phyloP scores from a whole-genome alignment of 495 filamentous ascomycete species.

The Emericellopsis terricola region DNA sequence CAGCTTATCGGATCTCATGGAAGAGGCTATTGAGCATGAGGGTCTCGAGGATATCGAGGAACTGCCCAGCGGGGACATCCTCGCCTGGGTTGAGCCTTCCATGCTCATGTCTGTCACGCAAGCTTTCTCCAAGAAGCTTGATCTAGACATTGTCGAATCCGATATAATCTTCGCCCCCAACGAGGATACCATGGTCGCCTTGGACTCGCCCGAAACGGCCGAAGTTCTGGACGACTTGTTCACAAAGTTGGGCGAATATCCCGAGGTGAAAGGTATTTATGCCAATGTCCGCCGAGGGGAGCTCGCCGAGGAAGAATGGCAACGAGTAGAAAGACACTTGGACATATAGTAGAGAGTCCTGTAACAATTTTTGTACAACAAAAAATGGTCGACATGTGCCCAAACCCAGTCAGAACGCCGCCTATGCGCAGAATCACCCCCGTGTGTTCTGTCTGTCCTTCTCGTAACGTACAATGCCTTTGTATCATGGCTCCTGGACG shows the following conservation, averaged over 20 bases:
- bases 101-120: conserved; percentile 48
- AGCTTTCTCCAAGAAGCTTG: conserved; percentile 34
- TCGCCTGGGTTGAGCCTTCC: conserved; percentile 58
- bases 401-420: conserved; percentile 1
- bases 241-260: conserved; percentile 33
- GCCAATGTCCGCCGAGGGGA: conserved; percentile 33
- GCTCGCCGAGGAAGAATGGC: conserved; percentile 28
- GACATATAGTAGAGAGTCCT: conserved; percentile 1
- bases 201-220: conserved; percentile 31
- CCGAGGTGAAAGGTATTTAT: conserved; percentile 52
- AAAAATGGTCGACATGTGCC: no score
- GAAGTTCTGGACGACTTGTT: conserved; percentile 35
- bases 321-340: conserved; percentile 17
- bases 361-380: conserved; percentile 7
- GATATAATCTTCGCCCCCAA: conserved; percentile 82
- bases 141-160: conserved; percentile 44
- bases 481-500: background rate
- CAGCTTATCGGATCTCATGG: conserved; percentile 57
- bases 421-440: background rate
- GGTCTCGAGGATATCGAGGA: conserved; percentile 66
- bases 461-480: background rate
- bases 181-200: conserved; percentile 48
- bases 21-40: conserved; percentile 59
- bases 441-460: background rate
- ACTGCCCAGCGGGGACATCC: conserved; percentile 48